A percentile compares a stretch with the other conserved stretches of the same genome.
These are phyloP conservation scores for Dryas drummondii DNA, from an alignment of 306 rosid genomes.

Conservation along the genomic window DNA sequence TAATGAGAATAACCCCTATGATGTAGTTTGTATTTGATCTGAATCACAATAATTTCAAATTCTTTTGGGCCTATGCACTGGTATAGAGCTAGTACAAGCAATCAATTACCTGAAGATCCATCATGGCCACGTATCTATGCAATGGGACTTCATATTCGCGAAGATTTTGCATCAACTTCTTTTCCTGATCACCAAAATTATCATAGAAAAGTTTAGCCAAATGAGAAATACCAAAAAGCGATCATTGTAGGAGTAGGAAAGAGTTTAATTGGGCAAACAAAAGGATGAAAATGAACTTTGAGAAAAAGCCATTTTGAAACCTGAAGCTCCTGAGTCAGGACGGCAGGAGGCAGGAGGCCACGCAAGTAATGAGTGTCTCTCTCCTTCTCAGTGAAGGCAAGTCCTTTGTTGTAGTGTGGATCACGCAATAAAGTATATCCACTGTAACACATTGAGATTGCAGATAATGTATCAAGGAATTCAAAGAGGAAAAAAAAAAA, in stretches of 20 bases:
- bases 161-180: constrained; percentile 79
- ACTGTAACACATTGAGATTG: constrained; percentile 43
- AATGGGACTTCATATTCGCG: constrained; percentile 90
- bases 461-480: neutral
- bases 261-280: neutral
- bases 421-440: constrained; percentile 80
- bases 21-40: neutral
- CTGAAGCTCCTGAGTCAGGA: constrained; percentile 83
- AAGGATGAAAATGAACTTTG: neutral
- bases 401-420: constrained; percentile 94
- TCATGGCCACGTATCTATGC: constrained; percentile 83
- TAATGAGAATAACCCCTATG: neutral
- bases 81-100: neutral
- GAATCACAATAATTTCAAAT: neutral
- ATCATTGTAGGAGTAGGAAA: neutral
- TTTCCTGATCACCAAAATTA: constrained; percentile 52
- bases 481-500: neutral
- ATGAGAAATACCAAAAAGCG: neutral
- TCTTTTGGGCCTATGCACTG: neutral
- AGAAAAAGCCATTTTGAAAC: constrained; percentile 28
- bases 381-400: constrained; percentile 78
- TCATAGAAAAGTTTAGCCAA: constrained; percentile 10
- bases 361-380: constrained; percentile 97
- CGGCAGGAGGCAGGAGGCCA: constrained; percentile 86
- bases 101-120: constrained; percentile 88